phyloP scores from a whole-genome alignment of 805 yeast species.

The Clavispora fructus region DNA sequence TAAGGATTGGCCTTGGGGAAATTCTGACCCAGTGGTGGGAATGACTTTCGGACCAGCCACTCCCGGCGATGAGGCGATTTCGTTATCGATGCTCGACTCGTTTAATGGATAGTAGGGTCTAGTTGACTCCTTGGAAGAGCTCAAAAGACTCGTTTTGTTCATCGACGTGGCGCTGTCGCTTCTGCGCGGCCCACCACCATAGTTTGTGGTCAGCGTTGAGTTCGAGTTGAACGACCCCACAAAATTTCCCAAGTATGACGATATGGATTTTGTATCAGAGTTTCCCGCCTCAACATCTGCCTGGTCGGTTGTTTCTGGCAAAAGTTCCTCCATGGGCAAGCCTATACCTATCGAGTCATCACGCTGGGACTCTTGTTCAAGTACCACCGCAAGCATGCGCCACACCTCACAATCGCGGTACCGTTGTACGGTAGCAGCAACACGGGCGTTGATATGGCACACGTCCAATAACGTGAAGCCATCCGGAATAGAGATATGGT shows the following conservation, averaged over 20 bases:
- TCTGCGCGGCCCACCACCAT: slow-evolving; percentile 20
- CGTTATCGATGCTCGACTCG: background rate
- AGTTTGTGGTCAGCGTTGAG: slow-evolving; percentile 37
- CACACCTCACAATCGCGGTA: slow-evolving; percentile 59
- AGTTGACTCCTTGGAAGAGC: slow-evolving; percentile 11
- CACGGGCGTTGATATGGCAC: slow-evolving; percentile 52
- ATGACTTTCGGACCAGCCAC: no score
- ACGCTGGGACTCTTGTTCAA: slow-evolving; percentile 23
- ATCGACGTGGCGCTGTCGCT: slow-evolving; percentile 8
- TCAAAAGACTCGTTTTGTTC: slow-evolving; percentile 6
- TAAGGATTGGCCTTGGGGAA: background rate
- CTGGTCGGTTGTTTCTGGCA: background rate
- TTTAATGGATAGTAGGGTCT: background rate
- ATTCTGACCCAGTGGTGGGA: no score
- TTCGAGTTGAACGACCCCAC: slow-evolving; percentile 39
- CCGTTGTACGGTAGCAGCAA: slow-evolving; percentile 47
- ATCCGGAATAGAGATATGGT: slow-evolving; percentile 42
- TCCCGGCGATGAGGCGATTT: background rate
- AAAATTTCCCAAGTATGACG: slow-evolving; percentile 35
- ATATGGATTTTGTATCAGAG: slow-evolving; percentile 12
- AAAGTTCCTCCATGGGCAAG: background rate
- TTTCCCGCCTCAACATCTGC: background rate
- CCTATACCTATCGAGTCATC: slow-evolving; percentile 18
- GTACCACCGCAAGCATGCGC: slow-evolving; percentile 49
- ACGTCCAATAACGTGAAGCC: slow-evolving; percentile 49